These are phyloP conservation scores for Rhamnella rubrinervis DNA, from an alignment of 331 rosid genomes.

Conservation along the genomic window DNA sequence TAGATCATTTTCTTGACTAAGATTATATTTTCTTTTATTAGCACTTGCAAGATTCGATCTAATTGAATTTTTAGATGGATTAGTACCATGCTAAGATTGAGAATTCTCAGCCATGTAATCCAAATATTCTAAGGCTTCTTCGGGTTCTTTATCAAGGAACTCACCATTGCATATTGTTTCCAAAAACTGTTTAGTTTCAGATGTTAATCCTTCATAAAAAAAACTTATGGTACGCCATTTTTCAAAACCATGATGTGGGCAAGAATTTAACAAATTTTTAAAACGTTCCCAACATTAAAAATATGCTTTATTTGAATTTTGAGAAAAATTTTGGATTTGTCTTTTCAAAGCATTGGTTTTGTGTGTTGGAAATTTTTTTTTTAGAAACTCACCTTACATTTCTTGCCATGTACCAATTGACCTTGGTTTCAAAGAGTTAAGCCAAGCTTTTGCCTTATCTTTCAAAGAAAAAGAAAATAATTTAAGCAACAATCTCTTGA, in stretches of 20 bases:
- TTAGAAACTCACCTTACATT: no score
- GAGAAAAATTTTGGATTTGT: no score
- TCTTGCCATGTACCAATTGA: not conserved
- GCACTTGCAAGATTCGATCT: not conserved
- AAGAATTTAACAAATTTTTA: not conserved
- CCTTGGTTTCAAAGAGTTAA: constrained; percentile 1
- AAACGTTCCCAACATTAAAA: not conserved
- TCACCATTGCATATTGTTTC: not conserved
- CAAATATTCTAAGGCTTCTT: not conserved
- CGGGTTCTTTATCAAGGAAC: no score
- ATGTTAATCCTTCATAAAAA: not conserved
- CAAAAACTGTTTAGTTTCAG: not conserved
- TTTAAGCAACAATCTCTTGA: no score
- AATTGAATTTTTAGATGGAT: not conserved
- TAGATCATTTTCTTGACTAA: no score
- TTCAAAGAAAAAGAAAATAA: no score
- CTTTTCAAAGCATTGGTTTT: not conserved
- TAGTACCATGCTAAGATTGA: not conserved
- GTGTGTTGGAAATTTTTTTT: not conserved
- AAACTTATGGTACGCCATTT: not conserved
- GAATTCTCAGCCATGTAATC: no score
- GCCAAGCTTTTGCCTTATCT: no score
- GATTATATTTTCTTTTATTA: not conserved
- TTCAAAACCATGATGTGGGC: not conserved
- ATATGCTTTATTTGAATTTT: not conserved